Evolutionary conservation across 2,329 filamentous ascomycete species (phyloP).

Genomic region (Diaporthe citrichinensis): DNA sequence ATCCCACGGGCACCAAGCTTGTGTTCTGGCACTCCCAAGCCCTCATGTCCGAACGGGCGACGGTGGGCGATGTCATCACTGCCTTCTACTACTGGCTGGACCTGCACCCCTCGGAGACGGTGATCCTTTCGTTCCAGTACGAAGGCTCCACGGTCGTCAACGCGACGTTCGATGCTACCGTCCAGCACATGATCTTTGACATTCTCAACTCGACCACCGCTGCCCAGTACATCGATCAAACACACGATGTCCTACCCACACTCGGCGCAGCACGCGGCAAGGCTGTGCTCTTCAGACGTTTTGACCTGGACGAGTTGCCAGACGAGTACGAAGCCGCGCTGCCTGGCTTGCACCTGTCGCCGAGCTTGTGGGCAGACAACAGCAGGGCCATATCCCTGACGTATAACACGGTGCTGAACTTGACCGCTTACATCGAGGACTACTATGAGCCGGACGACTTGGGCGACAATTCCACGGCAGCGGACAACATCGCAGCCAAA

Average conservation of each 20-base stretch:
- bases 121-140: constrained; percentile 64
- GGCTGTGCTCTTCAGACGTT: constrained; percentile 60
- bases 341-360: constrained; percentile 63
- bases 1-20: constrained; percentile 59
- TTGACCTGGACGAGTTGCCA: constrained; percentile 57
- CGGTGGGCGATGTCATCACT: constrained; percentile 60
- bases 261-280: constrained; percentile 61
- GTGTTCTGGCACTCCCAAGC: constrained; percentile 64
- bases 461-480: constrained; percentile 48
- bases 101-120: constrained; percentile 58
- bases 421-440: constrained; percentile 63
- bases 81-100: constrained; percentile 64
- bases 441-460: constrained; percentile 58
- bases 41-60: constrained; percentile 59
- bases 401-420: constrained; percentile 55
- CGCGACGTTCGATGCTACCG: constrained; percentile 51
- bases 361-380: constrained; percentile 60
- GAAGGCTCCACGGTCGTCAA: constrained; percentile 54
- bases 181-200: constrained; percentile 56
- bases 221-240: constrained; percentile 59
- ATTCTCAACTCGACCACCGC: constrained; percentile 56
- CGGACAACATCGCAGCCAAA: constrained; percentile 59
- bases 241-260: constrained; percentile 63
- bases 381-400: constrained; percentile 54
- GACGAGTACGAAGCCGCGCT: constrained; percentile 52